phyloP scores from a whole-genome alignment of 768 basidiomycete genomes.

The Lactarius evosmus region DNA sequence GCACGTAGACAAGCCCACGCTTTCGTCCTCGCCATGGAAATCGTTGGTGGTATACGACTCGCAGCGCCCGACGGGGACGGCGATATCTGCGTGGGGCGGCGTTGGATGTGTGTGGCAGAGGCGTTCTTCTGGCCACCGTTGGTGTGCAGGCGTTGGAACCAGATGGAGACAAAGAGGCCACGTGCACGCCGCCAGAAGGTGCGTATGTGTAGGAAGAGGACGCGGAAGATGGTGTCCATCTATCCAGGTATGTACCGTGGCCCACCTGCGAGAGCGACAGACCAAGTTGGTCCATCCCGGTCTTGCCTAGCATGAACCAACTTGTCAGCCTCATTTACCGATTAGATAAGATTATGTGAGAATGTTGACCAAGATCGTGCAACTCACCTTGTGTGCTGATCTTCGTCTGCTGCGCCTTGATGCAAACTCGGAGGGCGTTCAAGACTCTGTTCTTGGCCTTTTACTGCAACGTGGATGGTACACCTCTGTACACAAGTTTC shows the following conservation, averaged over 20 bases:
- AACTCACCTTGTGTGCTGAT: neutral
- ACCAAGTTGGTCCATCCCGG: neutral
- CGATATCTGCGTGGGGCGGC: constrained; percentile 5
- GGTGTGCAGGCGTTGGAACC: neutral
- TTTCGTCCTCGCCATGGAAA: constrained; percentile 6
- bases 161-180: constrained; percentile 17
- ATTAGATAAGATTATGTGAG: neutral
- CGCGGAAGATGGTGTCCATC: constrained; percentile 19
- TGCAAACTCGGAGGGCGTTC: neutral
- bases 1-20: constrained; percentile 6
- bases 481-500: neutral
- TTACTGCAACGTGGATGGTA: neutral
- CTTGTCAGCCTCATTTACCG: constrained; percentile 1
- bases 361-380: neutral
- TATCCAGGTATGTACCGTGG: neutral
- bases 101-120: neutral
- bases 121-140: neutral
- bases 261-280: neutral
- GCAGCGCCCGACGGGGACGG: neutral
- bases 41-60: neutral
- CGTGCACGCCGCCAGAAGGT: constrained; percentile 18
- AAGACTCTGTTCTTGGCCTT: neutral
- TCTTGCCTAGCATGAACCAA: neutral
- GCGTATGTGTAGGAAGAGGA: constrained; percentile 16
- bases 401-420: neutral